These are phyloP conservation scores for Xylaria sp. DNA, from an alignment of 2,329 filamentous ascomycete genomes.

Conservation along the genomic window DNA sequence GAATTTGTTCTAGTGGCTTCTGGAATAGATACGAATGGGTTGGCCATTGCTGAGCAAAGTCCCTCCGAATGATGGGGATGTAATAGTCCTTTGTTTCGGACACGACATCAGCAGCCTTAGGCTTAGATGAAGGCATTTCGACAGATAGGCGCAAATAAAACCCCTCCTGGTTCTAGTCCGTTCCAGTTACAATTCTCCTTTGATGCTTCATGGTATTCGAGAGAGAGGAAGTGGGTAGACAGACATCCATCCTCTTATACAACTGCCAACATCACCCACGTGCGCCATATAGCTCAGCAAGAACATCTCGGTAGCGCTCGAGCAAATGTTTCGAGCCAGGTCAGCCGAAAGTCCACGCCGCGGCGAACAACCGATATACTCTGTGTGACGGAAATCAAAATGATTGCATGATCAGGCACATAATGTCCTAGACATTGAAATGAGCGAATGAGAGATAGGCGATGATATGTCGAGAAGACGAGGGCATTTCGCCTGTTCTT, in stretches of 20 bases:
- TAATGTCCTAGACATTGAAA: slow-evolving; percentile 33
- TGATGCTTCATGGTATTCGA: slow-evolving; percentile 4
- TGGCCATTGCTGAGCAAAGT: slow-evolving; percentile 50
- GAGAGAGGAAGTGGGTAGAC: slow-evolving; percentile 2
- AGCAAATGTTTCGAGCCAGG: slow-evolving; percentile 15
- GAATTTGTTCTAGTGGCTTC: slow-evolving; percentile 45
- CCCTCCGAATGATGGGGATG: slow-evolving; percentile 58
- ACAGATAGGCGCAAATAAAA: slow-evolving; percentile 2
- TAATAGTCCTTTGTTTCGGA: slow-evolving; percentile 66
- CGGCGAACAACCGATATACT: slow-evolving; percentile 19
- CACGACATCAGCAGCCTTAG: slow-evolving; percentile 64
- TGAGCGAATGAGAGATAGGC: slow-evolving; percentile 25
- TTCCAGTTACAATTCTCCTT: background rate
- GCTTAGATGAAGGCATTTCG: slow-evolving; percentile 52
- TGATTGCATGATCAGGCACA: slow-evolving; percentile 29
- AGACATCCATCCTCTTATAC: slow-evolving; percentile 13
- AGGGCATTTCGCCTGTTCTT: slow-evolving; percentile 20
- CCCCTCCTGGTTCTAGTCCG: background rate
- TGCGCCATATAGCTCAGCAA: slow-evolving; percentile 15
- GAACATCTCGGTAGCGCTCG: slow-evolving; percentile 16
- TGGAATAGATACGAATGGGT: slow-evolving; percentile 56
- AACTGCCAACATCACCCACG: slow-evolving; percentile 2
- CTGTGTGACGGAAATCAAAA: slow-evolving; percentile 27
- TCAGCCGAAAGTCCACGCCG: slow-evolving; percentile 12
- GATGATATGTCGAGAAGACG: slow-evolving; percentile 16